Evolutionary conservation across 2,329 filamentous ascomycete genomes (phyloP), one percentile per base, ranked within the genome.

Genomic region (Alternaria gansuensis): DNA sequence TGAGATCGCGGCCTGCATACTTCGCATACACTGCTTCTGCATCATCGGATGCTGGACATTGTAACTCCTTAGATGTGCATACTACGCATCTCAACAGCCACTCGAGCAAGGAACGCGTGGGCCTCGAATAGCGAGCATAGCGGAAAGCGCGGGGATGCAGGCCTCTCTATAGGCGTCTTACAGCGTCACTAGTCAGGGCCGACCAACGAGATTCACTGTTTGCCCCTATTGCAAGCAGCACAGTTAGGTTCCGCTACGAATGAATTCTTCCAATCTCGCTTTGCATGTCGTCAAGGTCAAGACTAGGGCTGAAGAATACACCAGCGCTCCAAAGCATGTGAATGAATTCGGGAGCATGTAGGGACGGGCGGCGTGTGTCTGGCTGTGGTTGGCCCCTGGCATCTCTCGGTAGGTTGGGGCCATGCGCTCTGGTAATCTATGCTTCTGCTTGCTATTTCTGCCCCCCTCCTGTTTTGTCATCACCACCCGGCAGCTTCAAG

Each of bases 61-160:
- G n/a, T 4, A 3, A 28, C 39, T 23, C 21, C 50, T 44, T 52
- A 29, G 3, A 26, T 9, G 26, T 31, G 49, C 36, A 51, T 51
- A 4, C 29, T 8, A 34, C 21, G 4, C 34, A 23, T 29, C 11
- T 4, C 7, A 14, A 33, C 2, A 29, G 29, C 13, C 21, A 2
- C 5, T 46, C 6, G 6, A 49, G 34, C 33, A 54, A 4, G 17
- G 43, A 55, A 49, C 52, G 21, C 40, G 52, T 55, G 52, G 52
- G 52, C 52, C 51, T 48, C 43, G 31, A 4, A 21, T n/a, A n/a
- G 43, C 28, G 28, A 28, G 2, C 6, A n/a, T 31, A 33, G 43
- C 43, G 43, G 43, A 10, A 45, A 45, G 28, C 43, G 43, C 43
- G 43, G 43, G 43, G 28, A 28, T 45, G 11, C 26, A 45, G 43